Conservation (phyloP, 108 stramenopile species). For the Cyclotella cryptica region DNA sequence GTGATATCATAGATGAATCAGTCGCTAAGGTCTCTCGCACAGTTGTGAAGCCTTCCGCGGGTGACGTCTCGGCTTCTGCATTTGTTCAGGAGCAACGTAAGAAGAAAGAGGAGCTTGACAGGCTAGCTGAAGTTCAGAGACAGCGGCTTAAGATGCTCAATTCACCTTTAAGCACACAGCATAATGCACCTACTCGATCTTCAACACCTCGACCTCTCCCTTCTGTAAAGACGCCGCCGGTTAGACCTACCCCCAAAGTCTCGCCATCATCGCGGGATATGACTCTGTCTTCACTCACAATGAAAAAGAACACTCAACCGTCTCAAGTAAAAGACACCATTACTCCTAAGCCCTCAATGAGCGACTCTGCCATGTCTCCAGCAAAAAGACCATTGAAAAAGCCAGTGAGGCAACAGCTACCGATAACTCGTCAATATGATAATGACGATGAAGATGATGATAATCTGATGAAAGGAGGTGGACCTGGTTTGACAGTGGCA, state of each 20-base stretch:
- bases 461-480: constrained; percentile 51
- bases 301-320: constrained; percentile 18
- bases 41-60: constrained; percentile 37
- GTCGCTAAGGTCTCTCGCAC: constrained; percentile 46
- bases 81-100: constrained; percentile 52
- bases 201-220: constrained; percentile 18
- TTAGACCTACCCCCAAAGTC: constrained; percentile 2
- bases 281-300: constrained; percentile 19
- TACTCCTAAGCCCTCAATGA: not conserved
- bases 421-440: constrained; percentile 23
- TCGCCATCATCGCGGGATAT: not conserved
- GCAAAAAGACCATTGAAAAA: constrained; percentile 18
- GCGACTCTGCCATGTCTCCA: not conserved
- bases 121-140: constrained; percentile 30
- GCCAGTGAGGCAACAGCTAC: constrained; percentile 52
- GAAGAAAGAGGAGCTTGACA: constrained; percentile 54
- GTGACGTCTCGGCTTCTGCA: constrained; percentile 44
- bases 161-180: constrained; percentile 42
- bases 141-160: constrained; percentile 50
- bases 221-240: not conserved
- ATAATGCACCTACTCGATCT: constrained; percentile 19
- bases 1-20: constrained; percentile 46
- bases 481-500: constrained; percentile 57
- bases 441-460: constrained; percentile 65
- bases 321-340: not conserved